Evolutionary conservation across 2,329 filamentous ascomycete species (phyloP), one percentile per base, ranked within the genome.

Genomic region (Aspergillus pseudonomiae): DNA sequence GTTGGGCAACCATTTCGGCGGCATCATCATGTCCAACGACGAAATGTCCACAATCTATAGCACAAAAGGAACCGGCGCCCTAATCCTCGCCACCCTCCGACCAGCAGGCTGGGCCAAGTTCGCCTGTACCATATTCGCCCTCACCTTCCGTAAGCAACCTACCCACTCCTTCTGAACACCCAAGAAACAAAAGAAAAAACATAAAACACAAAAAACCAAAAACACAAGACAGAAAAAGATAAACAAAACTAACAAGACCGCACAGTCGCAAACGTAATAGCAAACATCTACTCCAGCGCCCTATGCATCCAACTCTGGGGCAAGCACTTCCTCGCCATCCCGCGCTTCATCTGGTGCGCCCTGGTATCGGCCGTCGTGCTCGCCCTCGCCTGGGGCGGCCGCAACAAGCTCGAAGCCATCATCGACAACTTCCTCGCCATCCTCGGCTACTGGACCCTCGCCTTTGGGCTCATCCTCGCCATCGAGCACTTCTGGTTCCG

Each of bases 401-500:
- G 68, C 32, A 46, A 70, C 24, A 43, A 60, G 43, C 66, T 71
- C 6, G 59, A 67, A 41, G 50, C 41, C 3, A 71, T 71, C 53
- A 60, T 71, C 43, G 63, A 63, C 46, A 68, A 71, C 41, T 55
- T 68, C 32, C 57, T 71, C 6, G 59, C 64, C 14, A 59, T 71
- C 10, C 34, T 71, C 14, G 69, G 69, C 43, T 71, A 71, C 52
- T 71, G 69, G 69, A 70, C 68, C 11, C 56, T 71, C 10, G 58
- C 65, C 14, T 71, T 70, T 52, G 62, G 53, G 1, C 16, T 64
- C 26, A 67, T 71, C 36, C 54, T 71, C 6, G 59, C 62, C 41
- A 61, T 69, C 19, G 69, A 71, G 34, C 57, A 63, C 43, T 67
- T 62, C 52, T 63, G 45, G n/a, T 70, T 70, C 60, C 67, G 68